Evolutionary conservation across 2,329 filamentous ascomycete genomes (phyloP).

Genomic region (Claviceps fusiformis): DNA sequence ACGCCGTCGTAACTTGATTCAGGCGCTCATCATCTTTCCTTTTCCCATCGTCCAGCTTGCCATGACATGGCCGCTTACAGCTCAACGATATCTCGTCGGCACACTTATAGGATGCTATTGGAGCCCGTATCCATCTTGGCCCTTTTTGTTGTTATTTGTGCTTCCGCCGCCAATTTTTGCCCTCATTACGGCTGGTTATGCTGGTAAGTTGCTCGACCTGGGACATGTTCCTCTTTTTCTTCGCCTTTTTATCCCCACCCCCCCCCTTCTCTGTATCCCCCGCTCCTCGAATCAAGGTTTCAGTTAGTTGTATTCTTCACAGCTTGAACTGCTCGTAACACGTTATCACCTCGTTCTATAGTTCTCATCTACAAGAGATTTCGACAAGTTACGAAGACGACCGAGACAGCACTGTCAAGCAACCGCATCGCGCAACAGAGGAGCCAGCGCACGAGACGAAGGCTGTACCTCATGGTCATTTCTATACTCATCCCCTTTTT

Average conservation of each 20-base stretch:
- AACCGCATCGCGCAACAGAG: slow-evolving; percentile 28
- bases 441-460: slow-evolving; percentile 33
- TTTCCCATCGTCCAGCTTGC: slow-evolving; percentile 34
- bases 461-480: slow-evolving; percentile 42
- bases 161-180: slow-evolving; percentile 31
- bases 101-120: slow-evolving; percentile 37
- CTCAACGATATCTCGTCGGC: slow-evolving; percentile 34
- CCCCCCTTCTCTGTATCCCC: too few relatives aligned
- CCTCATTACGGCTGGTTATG: slow-evolving; percentile 30
- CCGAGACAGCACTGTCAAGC: slow-evolving; percentile 23
- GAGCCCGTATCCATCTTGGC: slow-evolving; percentile 30
- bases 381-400: slow-evolving; percentile 29
- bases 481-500: slow-evolving; percentile 38
- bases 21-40: slow-evolving; percentile 42
- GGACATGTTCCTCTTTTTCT: background rate
- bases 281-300: too few relatives aligned
- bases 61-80: slow-evolving; percentile 33
- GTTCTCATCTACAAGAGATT: slow-evolving; percentile 36
- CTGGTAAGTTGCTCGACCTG: slow-evolving; percentile 25
- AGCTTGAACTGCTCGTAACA: background rate
- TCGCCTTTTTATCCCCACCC: too few relatives aligned
- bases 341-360: slow-evolving; percentile 9
- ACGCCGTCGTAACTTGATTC: slow-evolving; percentile 27
- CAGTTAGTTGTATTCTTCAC: background rate
- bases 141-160: slow-evolving; percentile 34